These are phyloP conservation scores for Dovyalis caffra DNA, from an alignment of 345 rosid species.

Conservation along the genomic window DNA sequence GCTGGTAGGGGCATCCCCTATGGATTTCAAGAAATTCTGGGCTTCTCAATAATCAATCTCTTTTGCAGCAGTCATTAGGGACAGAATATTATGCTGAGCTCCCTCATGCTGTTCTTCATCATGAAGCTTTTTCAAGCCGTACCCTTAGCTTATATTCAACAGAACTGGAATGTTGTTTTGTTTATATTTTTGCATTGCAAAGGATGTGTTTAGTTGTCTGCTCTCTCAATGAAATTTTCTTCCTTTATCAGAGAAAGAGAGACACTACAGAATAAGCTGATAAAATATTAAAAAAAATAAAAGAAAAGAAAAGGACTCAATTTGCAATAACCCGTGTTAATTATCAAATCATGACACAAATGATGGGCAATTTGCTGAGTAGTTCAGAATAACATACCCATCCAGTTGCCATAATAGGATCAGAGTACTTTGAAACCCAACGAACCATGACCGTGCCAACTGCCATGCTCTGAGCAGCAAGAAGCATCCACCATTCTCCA, in stretches of 20 bases:
- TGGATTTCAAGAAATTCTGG: too few species aligned
- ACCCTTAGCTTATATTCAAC: not conserved
- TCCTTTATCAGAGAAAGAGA: not conserved
- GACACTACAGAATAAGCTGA: too few species aligned
- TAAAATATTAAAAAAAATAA: too few species aligned
- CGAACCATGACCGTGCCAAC: constrained; percentile 92
- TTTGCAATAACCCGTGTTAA: not conserved
- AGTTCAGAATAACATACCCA: constrained; percentile 57
- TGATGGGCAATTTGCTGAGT: not conserved
- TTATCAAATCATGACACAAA: not conserved
- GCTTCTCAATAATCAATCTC: too few species aligned
- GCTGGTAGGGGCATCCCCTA: too few species aligned
- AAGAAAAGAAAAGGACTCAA: not conserved
- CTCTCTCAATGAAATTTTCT: not conserved
- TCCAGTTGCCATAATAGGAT: constrained; percentile 95
- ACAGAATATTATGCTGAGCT: not conserved
- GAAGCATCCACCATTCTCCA: constrained; percentile 99
- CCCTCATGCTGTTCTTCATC: not conserved
- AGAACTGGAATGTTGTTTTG: not conserved
- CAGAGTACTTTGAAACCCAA: constrained; percentile 88
- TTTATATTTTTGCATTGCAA: not conserved
- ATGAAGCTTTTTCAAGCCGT: not conserved
- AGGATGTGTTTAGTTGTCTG: not conserved
- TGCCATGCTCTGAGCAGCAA: constrained; percentile 99
- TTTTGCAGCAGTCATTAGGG: too few species aligned